Percentiles rank a stretch among this genome's conserved stretches.
phyloP scores from a whole-genome alignment of 2,329 filamentous ascomycete species.

The Talaromyces piceae region DNA sequence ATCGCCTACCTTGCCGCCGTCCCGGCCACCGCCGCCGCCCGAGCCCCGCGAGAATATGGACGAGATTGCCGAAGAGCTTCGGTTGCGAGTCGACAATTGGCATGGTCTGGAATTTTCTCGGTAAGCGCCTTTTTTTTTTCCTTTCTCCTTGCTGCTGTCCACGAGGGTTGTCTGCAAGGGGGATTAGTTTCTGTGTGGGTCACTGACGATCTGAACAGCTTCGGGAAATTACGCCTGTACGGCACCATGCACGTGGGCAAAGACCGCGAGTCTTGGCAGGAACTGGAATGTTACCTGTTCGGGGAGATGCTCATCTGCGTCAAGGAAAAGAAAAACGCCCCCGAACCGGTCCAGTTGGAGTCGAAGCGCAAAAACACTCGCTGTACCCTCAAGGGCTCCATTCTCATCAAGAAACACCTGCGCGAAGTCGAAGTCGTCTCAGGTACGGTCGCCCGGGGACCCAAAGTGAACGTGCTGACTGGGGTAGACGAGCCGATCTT shows the following conservation, averaged over 20 bases:
- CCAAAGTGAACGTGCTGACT: not conserved
- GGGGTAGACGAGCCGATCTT: slow-evolving; percentile 67
- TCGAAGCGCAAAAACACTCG: slow-evolving; percentile 58
- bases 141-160: too few relatives aligned
- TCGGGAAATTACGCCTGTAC: slow-evolving; percentile 84
- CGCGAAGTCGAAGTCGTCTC: slow-evolving; percentile 69
- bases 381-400: slow-evolving; percentile 92
- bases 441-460: slow-evolving; percentile 25
- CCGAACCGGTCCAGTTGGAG: slow-evolving; percentile 57
- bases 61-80: slow-evolving; percentile 74
- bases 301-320: slow-evolving; percentile 99
- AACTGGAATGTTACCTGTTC: slow-evolving; percentile 93
- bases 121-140: slow-evolving; percentile 28
- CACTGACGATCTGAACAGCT: slow-evolving; percentile 44
- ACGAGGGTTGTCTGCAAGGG: slow-evolving; percentile 3
- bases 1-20: slow-evolving; percentile 36
- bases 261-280: slow-evolving; percentile 94
- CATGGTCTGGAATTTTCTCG: slow-evolving; percentile 87
- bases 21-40: slow-evolving; percentile 61
- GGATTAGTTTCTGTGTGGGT: not conserved
- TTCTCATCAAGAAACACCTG: slow-evolving; percentile 95
- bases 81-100: slow-evolving; percentile 93
- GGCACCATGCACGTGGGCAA: slow-evolving; percentile 90
- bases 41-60: slow-evolving; percentile 71
- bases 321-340: slow-evolving; percentile 78